A percentile compares a stretch with the other conserved stretches of the same genome.
These are phyloP conservation scores for Botrytis aclada DNA, from an alignment of 2,329 filamentous ascomycete genomes.

Conservation along the genomic window DNA sequence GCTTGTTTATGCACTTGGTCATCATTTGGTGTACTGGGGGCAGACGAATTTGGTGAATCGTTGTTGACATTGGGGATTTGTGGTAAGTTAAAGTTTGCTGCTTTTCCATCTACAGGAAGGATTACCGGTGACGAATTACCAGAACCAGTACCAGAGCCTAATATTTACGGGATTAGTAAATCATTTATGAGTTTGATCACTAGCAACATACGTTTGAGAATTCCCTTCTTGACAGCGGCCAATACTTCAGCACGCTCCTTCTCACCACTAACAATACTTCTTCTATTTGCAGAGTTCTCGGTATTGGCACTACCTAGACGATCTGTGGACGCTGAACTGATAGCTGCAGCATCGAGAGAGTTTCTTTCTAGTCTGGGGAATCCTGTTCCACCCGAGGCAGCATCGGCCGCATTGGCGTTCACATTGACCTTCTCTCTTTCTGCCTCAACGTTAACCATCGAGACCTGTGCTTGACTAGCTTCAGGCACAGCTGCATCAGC, in stretches of 20 bases:
- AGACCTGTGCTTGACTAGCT: conserved; percentile 77
- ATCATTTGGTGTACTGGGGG: conserved; percentile 83
- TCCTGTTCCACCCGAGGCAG: conserved; percentile 68
- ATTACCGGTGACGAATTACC: conserved; percentile 68
- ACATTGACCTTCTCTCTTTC: conserved; percentile 80
- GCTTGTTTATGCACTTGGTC: conserved; percentile 67
- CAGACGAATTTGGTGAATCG: conserved; percentile 80
- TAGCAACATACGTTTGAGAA: conserved; percentile 73
- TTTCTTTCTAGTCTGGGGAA: conserved; percentile 84
- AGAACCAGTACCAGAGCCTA: conserved; percentile 46
- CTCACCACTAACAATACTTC: conserved; percentile 89
- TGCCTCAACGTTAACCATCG: conserved; percentile 93
- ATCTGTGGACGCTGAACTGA: conserved; percentile 45
- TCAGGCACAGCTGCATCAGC: conserved; percentile 65
- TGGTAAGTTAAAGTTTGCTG: conserved; percentile 55
- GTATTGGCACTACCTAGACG: conserved; percentile 55
- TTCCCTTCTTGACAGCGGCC: conserved; percentile 90
- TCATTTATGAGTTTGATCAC: neutral
- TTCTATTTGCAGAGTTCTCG: conserved; percentile 63
- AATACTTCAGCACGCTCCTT: conserved; percentile 87
- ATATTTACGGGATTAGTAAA: conserved; percentile 34
- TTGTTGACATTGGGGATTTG: conserved; percentile 57
- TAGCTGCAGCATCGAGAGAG: conserved; percentile 65
- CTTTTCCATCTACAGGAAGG: conserved; percentile 55
- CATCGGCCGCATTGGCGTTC: conserved; percentile 64